Conservation (phyloP, 1,284 basidiomycete genomes). For the Mycena sp. region DNA sequence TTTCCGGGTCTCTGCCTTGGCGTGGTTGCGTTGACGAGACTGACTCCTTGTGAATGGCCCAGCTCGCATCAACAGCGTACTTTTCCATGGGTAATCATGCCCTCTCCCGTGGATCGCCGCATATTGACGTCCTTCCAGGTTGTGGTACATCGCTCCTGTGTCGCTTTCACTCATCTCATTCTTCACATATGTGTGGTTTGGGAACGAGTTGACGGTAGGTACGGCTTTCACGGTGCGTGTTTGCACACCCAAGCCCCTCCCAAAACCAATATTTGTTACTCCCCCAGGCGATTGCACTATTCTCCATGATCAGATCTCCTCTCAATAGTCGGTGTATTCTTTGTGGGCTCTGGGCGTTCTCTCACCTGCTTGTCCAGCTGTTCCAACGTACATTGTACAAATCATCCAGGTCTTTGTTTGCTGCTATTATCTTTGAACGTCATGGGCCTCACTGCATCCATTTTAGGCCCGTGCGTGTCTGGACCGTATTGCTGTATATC, state of each 20-base stretch:
- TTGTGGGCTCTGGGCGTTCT: not conserved
- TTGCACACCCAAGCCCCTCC: too few relatives aligned
- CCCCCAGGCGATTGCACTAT: conserved; percentile 70
- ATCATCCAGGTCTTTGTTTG: conserved; percentile 45
- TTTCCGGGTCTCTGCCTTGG: not conserved
- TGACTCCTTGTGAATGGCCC: not conserved
- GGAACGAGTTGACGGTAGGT: conserved; percentile 72
- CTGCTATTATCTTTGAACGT: not conserved
- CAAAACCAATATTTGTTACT: not conserved
- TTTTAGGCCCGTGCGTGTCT: conserved; percentile 78
- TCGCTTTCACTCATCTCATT: conserved; percentile 78
- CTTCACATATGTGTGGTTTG: conserved; percentile 66
- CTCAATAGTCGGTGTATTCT: conserved; percentile 34
- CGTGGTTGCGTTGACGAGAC: too few relatives aligned
- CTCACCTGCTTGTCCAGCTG: conserved; percentile 50
- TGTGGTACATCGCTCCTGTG: conserved; percentile 75
- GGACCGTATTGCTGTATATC: conserved; percentile 83
- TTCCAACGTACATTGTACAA: conserved; percentile 63
- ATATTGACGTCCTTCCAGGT: conserved; percentile 9
- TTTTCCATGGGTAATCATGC: not conserved
- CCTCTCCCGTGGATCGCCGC: conserved; percentile 50
- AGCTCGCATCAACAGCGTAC: not conserved
- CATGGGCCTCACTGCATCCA: not conserved
- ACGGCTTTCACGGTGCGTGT: conserved; percentile 74
- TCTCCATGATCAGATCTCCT: conserved; percentile 63